phyloP scores from a whole-genome alignment of 179 eudicot species.

The Silene vulgaris region DNA sequence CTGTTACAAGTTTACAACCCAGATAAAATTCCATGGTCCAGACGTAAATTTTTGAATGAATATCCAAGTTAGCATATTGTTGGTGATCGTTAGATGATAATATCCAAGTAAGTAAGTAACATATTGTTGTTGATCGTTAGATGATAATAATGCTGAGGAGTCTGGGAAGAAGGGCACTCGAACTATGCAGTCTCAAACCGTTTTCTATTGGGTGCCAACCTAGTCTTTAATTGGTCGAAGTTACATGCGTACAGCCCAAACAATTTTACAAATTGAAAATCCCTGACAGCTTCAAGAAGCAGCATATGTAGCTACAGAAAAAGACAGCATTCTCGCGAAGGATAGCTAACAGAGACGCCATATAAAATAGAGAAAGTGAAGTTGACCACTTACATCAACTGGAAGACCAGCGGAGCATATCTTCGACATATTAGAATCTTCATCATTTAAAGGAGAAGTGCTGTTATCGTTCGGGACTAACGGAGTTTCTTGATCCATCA shows the following conservation, averaged over 20 bases:
- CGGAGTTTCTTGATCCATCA: slow-evolving; percentile 45
- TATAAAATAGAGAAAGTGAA: slow-evolving; percentile 10
- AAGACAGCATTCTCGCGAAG: not conserved
- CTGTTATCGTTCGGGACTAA: slow-evolving; percentile 31
- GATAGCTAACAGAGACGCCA: not conserved
- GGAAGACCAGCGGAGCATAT: slow-evolving; percentile 50
- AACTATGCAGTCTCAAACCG: too few relatives aligned
- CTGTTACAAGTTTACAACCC: not conserved
- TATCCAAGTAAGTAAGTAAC: too few relatives aligned
- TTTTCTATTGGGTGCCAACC: too few relatives aligned
- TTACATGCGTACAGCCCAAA: too few relatives aligned
- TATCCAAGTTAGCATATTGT: too few relatives aligned
- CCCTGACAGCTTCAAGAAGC: not conserved
- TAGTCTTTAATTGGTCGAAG: too few relatives aligned
- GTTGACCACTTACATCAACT: slow-evolving; percentile 47
- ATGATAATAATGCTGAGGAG: too few relatives aligned
- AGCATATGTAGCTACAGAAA: slow-evolving; percentile 7
- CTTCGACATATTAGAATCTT: slow-evolving; percentile 47
- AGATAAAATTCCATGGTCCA: not conserved
- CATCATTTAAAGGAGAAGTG: slow-evolving; percentile 35
- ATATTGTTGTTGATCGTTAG: too few relatives aligned
- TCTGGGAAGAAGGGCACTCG: too few relatives aligned
- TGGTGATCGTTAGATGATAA: too few relatives aligned
- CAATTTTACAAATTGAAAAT: too few relatives aligned
- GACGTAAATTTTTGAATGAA: too few relatives aligned